Conservation (phyloP, 495 filamentous ascomycete species). For the Cudoniella acicularis region DNA sequence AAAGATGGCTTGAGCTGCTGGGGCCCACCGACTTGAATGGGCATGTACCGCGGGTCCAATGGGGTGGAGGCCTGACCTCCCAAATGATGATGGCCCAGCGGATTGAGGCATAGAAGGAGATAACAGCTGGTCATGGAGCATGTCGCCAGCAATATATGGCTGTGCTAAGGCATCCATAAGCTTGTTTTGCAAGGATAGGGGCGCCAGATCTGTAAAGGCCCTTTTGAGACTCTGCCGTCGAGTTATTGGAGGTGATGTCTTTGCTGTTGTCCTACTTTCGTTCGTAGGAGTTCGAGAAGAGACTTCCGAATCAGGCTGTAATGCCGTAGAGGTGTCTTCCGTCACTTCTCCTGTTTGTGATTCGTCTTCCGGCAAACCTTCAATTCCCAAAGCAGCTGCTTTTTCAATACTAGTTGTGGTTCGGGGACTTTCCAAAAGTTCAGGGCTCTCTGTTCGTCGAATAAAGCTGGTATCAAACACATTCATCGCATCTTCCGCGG, state of each 20-base stretch:
- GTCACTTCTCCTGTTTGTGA: background rate
- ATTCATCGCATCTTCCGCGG: conserved; percentile 60
- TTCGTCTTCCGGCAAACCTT: background rate
- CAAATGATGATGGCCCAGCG: conserved; percentile 27
- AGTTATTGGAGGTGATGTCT: conserved; percentile 47
- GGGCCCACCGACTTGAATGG: conserved; percentile 85
- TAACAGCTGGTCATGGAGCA: conserved; percentile 38
- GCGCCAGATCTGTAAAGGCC: conserved; percentile 78
- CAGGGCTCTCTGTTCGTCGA: conserved; percentile 49
- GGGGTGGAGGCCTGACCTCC: conserved; percentile 28
- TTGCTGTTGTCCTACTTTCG: conserved; percentile 49
- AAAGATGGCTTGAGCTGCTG: conserved; percentile 93
- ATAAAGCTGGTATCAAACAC: conserved; percentile 78
- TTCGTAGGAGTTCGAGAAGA: conserved; percentile 55
- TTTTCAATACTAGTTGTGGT: conserved; percentile 31
- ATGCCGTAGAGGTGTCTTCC: background rate
- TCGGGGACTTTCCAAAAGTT: conserved; percentile 33
- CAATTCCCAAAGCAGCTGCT: background rate
- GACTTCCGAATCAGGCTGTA: conserved; percentile 30
- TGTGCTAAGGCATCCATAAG: conserved; percentile 86
- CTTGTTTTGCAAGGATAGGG: conserved; percentile 70
- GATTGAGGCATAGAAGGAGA: conserved; percentile 43
- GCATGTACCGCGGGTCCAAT: conserved; percentile 59
- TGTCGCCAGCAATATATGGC: conserved; percentile 61
- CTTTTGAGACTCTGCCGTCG: conserved; percentile 75